Conservation (phyloP, 2,329 filamentous ascomycete species). For the Nannizziopsis barbatae region DNA sequence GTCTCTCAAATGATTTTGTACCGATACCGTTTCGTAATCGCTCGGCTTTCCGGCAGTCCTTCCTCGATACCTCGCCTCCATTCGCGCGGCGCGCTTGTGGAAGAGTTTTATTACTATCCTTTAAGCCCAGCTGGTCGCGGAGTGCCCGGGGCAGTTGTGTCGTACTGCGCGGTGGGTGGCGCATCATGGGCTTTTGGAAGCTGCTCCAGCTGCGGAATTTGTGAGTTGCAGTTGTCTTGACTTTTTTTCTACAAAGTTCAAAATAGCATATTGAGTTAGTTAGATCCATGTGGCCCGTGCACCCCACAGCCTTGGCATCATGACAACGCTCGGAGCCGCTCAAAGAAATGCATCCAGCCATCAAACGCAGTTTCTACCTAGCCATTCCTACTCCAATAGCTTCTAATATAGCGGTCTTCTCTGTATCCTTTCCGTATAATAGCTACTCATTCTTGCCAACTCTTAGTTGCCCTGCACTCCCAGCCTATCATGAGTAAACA, state of each 20-base stretch:
- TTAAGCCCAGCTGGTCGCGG: constrained; percentile 32
- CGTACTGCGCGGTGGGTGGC: constrained; percentile 31
- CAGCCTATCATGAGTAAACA: too few species aligned
- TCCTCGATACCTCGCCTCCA: constrained; percentile 34
- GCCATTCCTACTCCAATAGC: too few species aligned
- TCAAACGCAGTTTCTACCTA: neutral
- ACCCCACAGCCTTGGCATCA: neutral
- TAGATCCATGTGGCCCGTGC: neutral
- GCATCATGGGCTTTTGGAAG: constrained; percentile 22
- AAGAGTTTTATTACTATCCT: constrained; percentile 22
- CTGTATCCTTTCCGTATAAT: too few species aligned
- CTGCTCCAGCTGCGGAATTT: neutral
- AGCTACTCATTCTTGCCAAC: too few species aligned
- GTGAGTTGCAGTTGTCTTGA: too few species aligned
- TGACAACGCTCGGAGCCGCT: too few species aligned
- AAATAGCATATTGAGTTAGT: too few species aligned
- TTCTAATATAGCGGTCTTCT: too few species aligned
- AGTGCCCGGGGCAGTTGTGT: constrained; percentile 32
- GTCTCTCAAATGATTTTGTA: constrained; percentile 17
- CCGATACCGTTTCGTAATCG: constrained; percentile 49
- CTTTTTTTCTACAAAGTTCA: too few species aligned
- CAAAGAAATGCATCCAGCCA: neutral
- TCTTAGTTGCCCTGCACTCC: too few species aligned
- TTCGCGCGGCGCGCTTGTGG: too few species aligned
- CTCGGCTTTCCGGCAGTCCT: constrained; percentile 57